phyloP scores from a whole-genome alignment of 352 stramenopile species.

The Ochromonadaceae sp. region DNA sequence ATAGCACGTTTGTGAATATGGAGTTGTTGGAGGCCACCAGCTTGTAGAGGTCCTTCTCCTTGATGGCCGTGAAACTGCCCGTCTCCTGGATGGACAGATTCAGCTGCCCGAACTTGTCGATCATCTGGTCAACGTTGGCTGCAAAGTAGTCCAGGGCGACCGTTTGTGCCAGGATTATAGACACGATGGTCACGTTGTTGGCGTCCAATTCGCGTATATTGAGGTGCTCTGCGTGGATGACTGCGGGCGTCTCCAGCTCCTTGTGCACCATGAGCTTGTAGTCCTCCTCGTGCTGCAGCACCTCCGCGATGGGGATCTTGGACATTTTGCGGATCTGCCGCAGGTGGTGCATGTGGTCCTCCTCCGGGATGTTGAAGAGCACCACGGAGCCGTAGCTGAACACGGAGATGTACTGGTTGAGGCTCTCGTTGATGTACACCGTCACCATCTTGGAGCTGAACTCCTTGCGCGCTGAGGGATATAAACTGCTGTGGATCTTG shows the following conservation, averaged over 20 bases:
- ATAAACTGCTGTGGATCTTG: background rate
- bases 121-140: background rate
- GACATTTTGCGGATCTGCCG: background rate
- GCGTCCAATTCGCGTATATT: constrained; percentile 4
- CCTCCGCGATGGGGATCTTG: background rate
- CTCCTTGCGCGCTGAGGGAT: background rate
- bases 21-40: constrained; percentile 8
- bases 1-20: background rate
- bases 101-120: background rate
- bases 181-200: constrained; percentile 8
- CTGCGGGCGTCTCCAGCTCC: constrained; percentile 1
- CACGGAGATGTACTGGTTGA: constrained; percentile 1
- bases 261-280: constrained; percentile 13
- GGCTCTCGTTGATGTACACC: background rate
- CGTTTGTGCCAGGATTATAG: background rate
- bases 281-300: background rate
- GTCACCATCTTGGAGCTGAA: background rate
- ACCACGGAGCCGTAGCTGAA: constrained; percentile 8
- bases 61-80: background rate
- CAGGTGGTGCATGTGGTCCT: background rate
- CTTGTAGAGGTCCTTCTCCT: constrained; percentile 1
- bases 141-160: constrained; percentile 13
- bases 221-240: constrained; percentile 12
- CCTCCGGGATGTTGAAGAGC: constrained; percentile 14
- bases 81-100: constrained; percentile 1